These are phyloP conservation scores for Phytophthora uliginosa DNA, from an alignment of 352 stramenopile genomes.

Conservation along the genomic window DNA sequence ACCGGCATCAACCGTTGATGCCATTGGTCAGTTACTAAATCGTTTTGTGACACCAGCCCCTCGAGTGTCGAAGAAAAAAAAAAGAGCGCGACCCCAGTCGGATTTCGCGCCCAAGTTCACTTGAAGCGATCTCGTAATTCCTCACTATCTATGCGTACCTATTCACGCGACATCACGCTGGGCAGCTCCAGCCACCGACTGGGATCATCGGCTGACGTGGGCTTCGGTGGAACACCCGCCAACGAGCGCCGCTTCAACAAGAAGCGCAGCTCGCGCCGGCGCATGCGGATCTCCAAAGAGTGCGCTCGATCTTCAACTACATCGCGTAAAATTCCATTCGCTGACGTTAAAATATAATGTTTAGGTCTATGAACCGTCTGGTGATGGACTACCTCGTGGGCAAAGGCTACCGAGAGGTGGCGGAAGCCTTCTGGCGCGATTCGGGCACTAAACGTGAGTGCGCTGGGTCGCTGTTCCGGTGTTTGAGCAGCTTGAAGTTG, in stretches of 20 bases:
- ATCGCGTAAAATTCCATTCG: neutral
- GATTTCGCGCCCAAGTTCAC: constrained; percentile 35
- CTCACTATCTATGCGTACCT: constrained; percentile 26
- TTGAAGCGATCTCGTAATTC: constrained; percentile 5
- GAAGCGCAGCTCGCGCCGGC: constrained; percentile 42
- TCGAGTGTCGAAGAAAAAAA: constrained; percentile 16
- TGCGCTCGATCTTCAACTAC: constrained; percentile 30
- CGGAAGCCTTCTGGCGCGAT: constrained; percentile 79
- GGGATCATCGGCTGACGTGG: constrained; percentile 18
- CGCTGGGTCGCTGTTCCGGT: neutral
- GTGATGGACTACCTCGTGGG: constrained; percentile 89
- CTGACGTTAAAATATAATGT: constrained; percentile 15
- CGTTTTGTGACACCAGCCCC: neutral
- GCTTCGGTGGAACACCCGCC: constrained; percentile 16
- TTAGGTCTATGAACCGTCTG: constrained; percentile 79
- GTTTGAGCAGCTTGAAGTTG: constrained; percentile 23
- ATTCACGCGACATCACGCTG: constrained; percentile 28
- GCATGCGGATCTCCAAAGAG: constrained; percentile 80
- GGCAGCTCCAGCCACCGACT: constrained; percentile 28
- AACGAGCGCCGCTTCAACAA: constrained; percentile 36
- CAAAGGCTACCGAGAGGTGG: constrained; percentile 81
- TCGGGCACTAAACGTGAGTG: constrained; percentile 77
- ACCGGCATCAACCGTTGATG: neutral
- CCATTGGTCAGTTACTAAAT: neutral
- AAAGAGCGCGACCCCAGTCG: constrained; percentile 31